These are phyloP conservation scores for Nothopassalora personata DNA, from an alignment of 2,329 filamentous ascomycete species.

Conservation along the genomic window DNA sequence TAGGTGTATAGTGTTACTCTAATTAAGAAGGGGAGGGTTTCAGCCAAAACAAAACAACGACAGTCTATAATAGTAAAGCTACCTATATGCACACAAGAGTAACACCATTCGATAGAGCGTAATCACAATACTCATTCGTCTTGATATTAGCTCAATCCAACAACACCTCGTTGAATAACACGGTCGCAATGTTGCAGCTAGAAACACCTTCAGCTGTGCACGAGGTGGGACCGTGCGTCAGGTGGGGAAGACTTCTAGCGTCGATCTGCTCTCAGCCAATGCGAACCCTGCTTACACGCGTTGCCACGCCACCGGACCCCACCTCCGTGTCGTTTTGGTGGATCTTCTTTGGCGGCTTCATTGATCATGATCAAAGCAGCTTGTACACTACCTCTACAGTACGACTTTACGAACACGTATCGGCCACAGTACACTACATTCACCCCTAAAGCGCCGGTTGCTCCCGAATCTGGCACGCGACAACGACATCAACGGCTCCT, in stretches of 20 bases:
- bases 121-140: too few species aligned
- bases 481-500: not conserved
- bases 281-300: not conserved
- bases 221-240: too few species aligned
- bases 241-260: too few species aligned
- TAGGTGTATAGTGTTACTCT: too few species aligned
- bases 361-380: not conserved
- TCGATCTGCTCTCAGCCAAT: not conserved
- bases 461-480: not conserved
- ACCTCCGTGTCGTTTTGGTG: not conserved
- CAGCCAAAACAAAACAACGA: too few species aligned
- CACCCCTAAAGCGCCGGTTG: not conserved
- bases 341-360: not conserved
- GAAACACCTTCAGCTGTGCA: too few species aligned
- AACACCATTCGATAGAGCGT: too few species aligned
- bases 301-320: not conserved
- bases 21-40: too few species aligned
- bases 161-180: too few species aligned
- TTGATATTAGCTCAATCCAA: too few species aligned
- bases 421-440: not conserved
- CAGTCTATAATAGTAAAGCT: too few species aligned
- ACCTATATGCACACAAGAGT: too few species aligned
- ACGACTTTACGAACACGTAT: not conserved
- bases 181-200: not conserved
- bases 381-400: not conserved